Evolutionary conservation across 2,329 filamentous ascomycete species (phyloP).

Genomic region (Dothiorella sarmentorum): DNA sequence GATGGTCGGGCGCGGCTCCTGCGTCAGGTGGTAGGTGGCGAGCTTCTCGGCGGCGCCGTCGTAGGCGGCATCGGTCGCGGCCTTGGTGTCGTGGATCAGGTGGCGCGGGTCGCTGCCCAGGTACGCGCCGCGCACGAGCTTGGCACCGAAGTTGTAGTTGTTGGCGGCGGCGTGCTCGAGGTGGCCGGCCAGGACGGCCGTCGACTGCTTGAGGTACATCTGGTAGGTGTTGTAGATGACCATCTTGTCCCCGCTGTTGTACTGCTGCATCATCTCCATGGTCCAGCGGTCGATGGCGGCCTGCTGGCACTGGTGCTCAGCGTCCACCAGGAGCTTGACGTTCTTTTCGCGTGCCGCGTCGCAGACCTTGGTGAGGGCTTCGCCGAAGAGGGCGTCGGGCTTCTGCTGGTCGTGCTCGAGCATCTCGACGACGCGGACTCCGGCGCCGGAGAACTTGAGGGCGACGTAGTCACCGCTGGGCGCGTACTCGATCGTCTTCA

Average conservation of each 20-base stretch:
- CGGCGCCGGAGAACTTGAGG: slow-evolving; percentile 36
- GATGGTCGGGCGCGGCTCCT: slow-evolving; percentile 36
- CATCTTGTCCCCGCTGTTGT: slow-evolving; percentile 44
- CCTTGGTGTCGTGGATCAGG: slow-evolving; percentile 53
- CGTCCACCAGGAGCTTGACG: slow-evolving; percentile 51
- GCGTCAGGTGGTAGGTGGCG: slow-evolving; percentile 50
- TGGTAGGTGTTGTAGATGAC: slow-evolving; percentile 70
- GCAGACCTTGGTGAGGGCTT: slow-evolving; percentile 45
- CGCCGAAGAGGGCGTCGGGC: slow-evolving; percentile 41
- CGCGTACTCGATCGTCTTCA: slow-evolving; percentile 61
- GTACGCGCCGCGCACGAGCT: slow-evolving; percentile 58
- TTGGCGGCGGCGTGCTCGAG: slow-evolving; percentile 46
- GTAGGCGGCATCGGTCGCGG: slow-evolving; percentile 61
- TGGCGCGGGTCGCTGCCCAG: slow-evolving; percentile 49
- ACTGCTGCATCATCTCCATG: slow-evolving; percentile 51
- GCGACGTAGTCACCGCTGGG: slow-evolving; percentile 47
- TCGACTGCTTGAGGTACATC: slow-evolving; percentile 52
- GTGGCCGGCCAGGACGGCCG: slow-evolving; percentile 42
- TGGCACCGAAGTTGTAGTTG: slow-evolving; percentile 53
- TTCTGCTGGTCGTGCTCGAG: slow-evolving; percentile 36
- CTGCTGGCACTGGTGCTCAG: slow-evolving; percentile 54
- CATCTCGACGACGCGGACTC: slow-evolving; percentile 26
- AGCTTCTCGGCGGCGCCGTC: slow-evolving; percentile 61
- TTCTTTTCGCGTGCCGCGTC: slow-evolving; percentile 41
- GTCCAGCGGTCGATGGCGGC: slow-evolving; percentile 52